Evolutionary conservation across 345 rosid genomes (phyloP).

Genomic region (Citrus sp.): DNA sequence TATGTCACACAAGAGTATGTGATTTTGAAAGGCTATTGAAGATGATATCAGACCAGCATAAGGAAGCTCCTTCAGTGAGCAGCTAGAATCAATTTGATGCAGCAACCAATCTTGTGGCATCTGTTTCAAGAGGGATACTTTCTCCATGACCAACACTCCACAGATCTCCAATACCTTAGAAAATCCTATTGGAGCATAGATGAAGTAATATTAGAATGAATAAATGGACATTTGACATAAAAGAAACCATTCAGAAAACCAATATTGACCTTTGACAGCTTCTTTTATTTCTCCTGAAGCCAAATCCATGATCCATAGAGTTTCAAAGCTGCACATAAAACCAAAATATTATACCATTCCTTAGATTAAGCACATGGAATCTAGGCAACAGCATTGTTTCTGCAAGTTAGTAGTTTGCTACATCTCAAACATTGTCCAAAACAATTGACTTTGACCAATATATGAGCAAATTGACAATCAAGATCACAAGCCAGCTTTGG

Average conservation of each 20-base stretch:
- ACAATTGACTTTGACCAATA: background rate
- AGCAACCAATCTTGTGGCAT: slow-evolving; percentile 53
- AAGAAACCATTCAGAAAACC: slow-evolving; percentile 10
- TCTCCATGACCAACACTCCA: slow-evolving; percentile 51
- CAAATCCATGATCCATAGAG: slow-evolving; percentile 69
- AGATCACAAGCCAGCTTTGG: background rate
- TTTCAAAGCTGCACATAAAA: slow-evolving; percentile 60
- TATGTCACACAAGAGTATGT: slow-evolving; percentile 54
- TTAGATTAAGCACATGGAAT: background rate
- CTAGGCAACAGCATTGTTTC: background rate
- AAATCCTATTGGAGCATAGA: slow-evolving; percentile 40
- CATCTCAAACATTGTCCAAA: background rate
- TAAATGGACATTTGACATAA: background rate
- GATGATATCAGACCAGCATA: slow-evolving; percentile 56
- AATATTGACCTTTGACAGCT: slow-evolving; percentile 55
- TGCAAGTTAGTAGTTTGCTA: slow-evolving; percentile 1
- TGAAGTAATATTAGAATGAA: slow-evolving; percentile 23
- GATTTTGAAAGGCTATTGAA: slow-evolving; percentile 44
- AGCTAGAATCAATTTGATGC: slow-evolving; percentile 37
- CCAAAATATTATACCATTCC: slow-evolving; percentile 13
- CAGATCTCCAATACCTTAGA: slow-evolving; percentile 48
- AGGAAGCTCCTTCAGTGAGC: slow-evolving; percentile 30
- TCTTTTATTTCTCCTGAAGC: slow-evolving; percentile 67
- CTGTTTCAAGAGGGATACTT: slow-evolving; percentile 56
- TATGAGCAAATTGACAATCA: background rate